phyloP scores from a whole-genome alignment of 2,329 filamentous ascomycete genomes.

The Mollisiaceae sp. region DNA sequence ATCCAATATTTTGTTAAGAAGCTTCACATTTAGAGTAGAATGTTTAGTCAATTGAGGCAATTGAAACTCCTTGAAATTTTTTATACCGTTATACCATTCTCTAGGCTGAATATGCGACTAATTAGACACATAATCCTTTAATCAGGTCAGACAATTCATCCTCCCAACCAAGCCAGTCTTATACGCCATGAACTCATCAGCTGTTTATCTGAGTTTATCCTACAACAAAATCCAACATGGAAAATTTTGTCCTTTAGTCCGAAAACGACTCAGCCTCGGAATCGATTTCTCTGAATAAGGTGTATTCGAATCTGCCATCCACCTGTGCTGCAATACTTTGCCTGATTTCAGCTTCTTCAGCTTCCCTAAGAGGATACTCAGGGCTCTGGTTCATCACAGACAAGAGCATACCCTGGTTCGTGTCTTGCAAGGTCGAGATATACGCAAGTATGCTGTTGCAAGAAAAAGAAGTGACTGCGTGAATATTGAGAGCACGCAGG shows the following conservation, averaged over 20 bases:
- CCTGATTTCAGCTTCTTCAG: slow-evolving; percentile 38
- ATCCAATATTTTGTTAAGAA: slow-evolving; percentile 21
- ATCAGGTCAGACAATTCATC: neutral
- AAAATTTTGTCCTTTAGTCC: slow-evolving; percentile 29
- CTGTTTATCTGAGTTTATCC: neutral
- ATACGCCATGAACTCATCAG: neutral
- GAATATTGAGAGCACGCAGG: slow-evolving; percentile 58
- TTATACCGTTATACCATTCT: neutral
- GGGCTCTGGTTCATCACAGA: slow-evolving; percentile 42
- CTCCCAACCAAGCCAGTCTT: neutral
- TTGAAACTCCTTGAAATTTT: neutral
- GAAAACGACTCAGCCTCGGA: slow-evolving; percentile 40
- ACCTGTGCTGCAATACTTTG: slow-evolving; percentile 38
- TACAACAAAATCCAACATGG: neutral
- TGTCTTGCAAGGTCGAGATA: slow-evolving; percentile 45
- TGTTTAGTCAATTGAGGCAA: neutral
- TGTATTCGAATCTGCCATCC: slow-evolving; percentile 45
- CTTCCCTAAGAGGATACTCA: slow-evolving; percentile 36
- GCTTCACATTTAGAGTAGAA: neutral
- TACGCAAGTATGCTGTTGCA: slow-evolving; percentile 53
- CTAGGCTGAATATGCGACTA: neutral
- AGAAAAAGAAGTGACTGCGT: slow-evolving; percentile 60
- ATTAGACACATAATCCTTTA: neutral
- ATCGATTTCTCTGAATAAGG: slow-evolving; percentile 38
- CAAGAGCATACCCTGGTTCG: slow-evolving; percentile 42